These are phyloP conservation scores for Mucor circinelloides DNA, from an alignment of 371 early-diverging fungal species.

Conservation along the genomic window DNA sequence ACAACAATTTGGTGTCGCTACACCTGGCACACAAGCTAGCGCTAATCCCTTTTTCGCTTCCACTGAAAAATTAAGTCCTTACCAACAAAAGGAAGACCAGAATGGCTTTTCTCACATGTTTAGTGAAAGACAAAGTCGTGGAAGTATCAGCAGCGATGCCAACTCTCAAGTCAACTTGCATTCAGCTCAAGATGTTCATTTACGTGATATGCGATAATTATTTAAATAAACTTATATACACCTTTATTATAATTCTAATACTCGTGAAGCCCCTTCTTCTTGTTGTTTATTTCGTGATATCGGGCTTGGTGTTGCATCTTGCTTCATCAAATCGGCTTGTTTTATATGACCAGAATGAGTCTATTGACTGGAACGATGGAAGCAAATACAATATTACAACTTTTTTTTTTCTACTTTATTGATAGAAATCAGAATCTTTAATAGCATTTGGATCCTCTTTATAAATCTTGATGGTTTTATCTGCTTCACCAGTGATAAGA, in stretches of 20 bases:
- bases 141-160: constrained; percentile 38
- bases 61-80: constrained; percentile 21
- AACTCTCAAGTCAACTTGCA: constrained; percentile 36
- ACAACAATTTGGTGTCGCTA: constrained; percentile 4
- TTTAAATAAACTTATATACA: background rate
- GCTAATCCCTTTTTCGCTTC: constrained; percentile 25
- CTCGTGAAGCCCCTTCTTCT: too few relatives aligned
- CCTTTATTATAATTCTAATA: background rate
- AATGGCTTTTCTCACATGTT: constrained; percentile 52
- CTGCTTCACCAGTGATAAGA: constrained; percentile 97
- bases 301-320: too few relatives aligned
- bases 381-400: background rate
- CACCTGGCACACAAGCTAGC: background rate
- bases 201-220: constrained; percentile 33
- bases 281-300: too few relatives aligned
- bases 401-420: constrained; percentile 6
- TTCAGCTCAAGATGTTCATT: constrained; percentile 26
- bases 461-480: constrained; percentile 98
- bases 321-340: too few relatives aligned
- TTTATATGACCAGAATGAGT: too few relatives aligned
- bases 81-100: constrained; percentile 12
- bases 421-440: constrained; percentile 44
- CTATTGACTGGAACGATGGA: too few relatives aligned
- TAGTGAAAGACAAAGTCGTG: constrained; percentile 42
- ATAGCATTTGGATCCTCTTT: constrained; percentile 78